phyloP scores from a whole-genome alignment of 345 rosid species.

The Euphorbia lathyris region DNA sequence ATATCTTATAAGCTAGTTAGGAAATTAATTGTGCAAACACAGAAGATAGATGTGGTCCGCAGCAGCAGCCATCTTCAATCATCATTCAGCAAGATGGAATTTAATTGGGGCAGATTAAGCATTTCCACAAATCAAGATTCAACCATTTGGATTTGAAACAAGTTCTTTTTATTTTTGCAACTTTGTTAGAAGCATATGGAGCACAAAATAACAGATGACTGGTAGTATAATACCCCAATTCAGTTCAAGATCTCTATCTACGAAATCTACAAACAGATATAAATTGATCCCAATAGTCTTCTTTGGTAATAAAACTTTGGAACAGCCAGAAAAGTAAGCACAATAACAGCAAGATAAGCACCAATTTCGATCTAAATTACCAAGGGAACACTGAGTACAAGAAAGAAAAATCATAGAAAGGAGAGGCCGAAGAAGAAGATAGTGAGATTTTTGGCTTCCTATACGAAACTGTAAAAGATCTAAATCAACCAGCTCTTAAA shows the following conservation, averaged over 20 bases:
- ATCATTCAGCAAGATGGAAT: too few species aligned
- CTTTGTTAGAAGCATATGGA: neutral
- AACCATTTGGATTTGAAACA: too few species aligned
- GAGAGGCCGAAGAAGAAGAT: neutral
- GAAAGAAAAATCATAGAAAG: neutral
- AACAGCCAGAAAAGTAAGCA: neutral
- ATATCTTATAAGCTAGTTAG: too few species aligned
- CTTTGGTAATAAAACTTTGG: neutral
- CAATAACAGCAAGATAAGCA: too few species aligned
- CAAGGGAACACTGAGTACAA: neutral
- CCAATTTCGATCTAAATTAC: neutral
- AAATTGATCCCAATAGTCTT: too few species aligned
- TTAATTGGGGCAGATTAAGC: too few species aligned
- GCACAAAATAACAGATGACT: constrained; percentile 1
- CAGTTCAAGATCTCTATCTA: neutral
- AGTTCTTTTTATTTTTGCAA: too few species aligned
- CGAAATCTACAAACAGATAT: neutral
- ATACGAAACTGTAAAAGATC: too few species aligned
- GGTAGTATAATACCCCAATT: neutral
- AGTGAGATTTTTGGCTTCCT: neutral
- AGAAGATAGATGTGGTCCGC: too few species aligned
- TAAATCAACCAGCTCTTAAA: constrained; percentile 8
- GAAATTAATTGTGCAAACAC: too few species aligned
- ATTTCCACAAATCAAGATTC: too few species aligned
- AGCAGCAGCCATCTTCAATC: too few species aligned